Base-by-base conservation (phyloP, 1,139 yeast genomes). In the Kodamaea arcana region DNA sequence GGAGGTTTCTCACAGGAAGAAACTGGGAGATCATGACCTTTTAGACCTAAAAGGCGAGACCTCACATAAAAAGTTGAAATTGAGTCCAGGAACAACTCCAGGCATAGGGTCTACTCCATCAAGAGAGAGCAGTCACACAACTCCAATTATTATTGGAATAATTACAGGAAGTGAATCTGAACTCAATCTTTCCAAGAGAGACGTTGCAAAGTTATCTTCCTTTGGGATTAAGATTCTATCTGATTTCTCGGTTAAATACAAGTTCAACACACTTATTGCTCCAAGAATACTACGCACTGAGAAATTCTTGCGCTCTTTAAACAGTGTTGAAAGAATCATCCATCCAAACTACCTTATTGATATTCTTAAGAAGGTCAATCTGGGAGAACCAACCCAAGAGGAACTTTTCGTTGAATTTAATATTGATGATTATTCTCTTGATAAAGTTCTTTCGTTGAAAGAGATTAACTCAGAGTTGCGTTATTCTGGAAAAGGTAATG, bases 261-360 rank as follows among this genome's bases (percentile, higher is more conserved):
- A 35, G 1, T 48, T 52, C 24, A 72, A 78, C 46, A 62, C 81
- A 27, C 63, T 83, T 8, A 66, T 90, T 13, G 92, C 97, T 0
- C 95, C 97, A 1, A 78, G 79, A 42, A 70, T 83, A 10, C 57
- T 83, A 47, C 72, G 97, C 44, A 92, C 97, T 0, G 95, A 84
- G 40, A 92, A 92, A 58, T 90, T 90, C 51, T 66, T 92, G 39
- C 56, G 63, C 23, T 59, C 73, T 39, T 51, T 69, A 35, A 54
- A 66, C 38, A 55, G 51, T 35, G 71, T 60, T 2, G 43, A 50
- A 11, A 50, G 56, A 18, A 68, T 81, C 13, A 45, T 76, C 2
- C 75, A 73, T 37, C 80, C 80, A 0, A 50, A 54, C n/a, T 75
- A 65, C 40, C 45, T 76, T 15, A 49, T 52, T 11, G 76, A 72